A percentile compares a stretch with the other conserved stretches of the same genome.
These are phyloP conservation scores for bread wheat (Triticum aestivum) DNA, from an alignment of 176 grass and related monocot genomes.

Conservation along the genomic window IWGSC_CS_RefSeq_v2.1 NC_057812.1:679410370-679410869, in stretches of 20 bases:
- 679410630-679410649: conserved; percentile 46
- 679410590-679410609: conserved; percentile 86
- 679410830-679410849: conserved; percentile 22
- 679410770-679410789: conserved; percentile 32
- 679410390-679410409: conserved; percentile 99
- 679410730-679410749: too few relatives aligned
- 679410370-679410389: conserved; percentile 88
- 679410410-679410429: conserved; percentile 87
- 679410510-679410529: conserved; percentile 50
- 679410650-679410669: conserved; percentile 18
- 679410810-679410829: conserved; percentile 23
- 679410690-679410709: conserved; percentile 15
- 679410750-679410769: not conserved
- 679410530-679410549: conserved; percentile 54
- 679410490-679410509: conserved; percentile 51
- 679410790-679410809: conserved; percentile 51
- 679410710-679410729: conserved; percentile 51
- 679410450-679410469: conserved; percentile 44
- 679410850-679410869: conserved; percentile 39
- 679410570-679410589: conserved; percentile 51
- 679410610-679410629: conserved; percentile 99
- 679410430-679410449: conserved; percentile 46
- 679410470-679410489: conserved; percentile 72
- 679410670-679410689: conserved; percentile 14
- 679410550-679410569: conserved; percentile 53